Base-by-base conservation (phyloP, 805 yeast genomes). In the Ogataea naganishii region DNA sequence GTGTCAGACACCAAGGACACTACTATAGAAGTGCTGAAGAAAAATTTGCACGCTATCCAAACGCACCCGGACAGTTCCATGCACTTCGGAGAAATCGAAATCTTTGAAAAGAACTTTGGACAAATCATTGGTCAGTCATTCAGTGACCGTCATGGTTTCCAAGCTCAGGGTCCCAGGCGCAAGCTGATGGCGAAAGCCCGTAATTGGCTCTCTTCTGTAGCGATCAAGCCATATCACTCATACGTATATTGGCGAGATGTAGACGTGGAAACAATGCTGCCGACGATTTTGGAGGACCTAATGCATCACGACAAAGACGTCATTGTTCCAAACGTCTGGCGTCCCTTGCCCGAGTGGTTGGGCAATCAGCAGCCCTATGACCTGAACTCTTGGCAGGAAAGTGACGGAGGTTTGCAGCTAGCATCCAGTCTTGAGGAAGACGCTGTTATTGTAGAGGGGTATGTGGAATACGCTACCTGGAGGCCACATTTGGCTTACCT, bases 211-310 rank as follows among this genome's bases (percentile, higher is more conserved):
- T 72, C 86, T 50, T 63, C 89, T 1, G 85, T 80, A 6, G 94
- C 95, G 2, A 56, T 89, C 29, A 79, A 77, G 52, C 96, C 97
- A 1, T 77, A 89, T 52, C 97, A 89, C 52, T 76, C 94, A 6
- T 86, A 88, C 81, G 96, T 89, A 6, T 86, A 88, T 54, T 89
- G 97, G 97, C 67, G 97, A 56, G 97, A 89, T 60, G 95, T 92
- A 9, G 97, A 89, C 56, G 95, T 89, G n/a, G 95, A 88, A 52
- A 77, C 88, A 0, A 75, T 80, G 18, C 94, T 96, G 4, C 67
- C 77, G 1, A 78, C 95, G 1, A 74, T 88, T 37, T 56, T 88
- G 38, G 95, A 88, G 56, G 96, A 88, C 56, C 62, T 88, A 44
- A 89, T 89, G 96, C 81, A 74, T 45, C 95, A 85, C 54, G 75